A percentile compares a stretch with the other conserved stretches of the same genome.
Conservation (phyloP, 495 filamentous ascomycete species). For the Penicilliopsis zonata region DNA sequence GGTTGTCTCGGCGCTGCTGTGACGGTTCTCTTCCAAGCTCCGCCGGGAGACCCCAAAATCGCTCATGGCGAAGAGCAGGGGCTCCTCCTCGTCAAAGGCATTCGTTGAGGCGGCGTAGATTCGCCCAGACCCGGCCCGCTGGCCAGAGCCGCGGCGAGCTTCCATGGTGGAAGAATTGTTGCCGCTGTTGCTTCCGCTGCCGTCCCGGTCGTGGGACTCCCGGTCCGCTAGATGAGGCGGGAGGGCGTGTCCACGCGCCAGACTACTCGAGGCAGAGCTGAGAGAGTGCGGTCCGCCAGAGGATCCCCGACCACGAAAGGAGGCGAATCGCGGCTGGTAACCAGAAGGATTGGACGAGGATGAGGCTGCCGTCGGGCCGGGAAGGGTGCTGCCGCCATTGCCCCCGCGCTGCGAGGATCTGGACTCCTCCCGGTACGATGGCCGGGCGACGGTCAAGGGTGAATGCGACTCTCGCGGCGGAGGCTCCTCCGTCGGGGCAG, state of each 20-base stretch:
- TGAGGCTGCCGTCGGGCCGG: constrained; percentile 26
- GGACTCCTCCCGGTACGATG: constrained; percentile 22
- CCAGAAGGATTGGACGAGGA: constrained; percentile 22
- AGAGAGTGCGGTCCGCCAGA: constrained; percentile 29
- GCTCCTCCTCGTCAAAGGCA: constrained; percentile 57
- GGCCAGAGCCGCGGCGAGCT: constrained; percentile 20
- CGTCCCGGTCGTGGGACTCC: constrained; percentile 33
- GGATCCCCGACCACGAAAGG: constrained; percentile 27
- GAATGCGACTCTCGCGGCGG: constrained; percentile 21
- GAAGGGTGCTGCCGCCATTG: constrained; percentile 15
- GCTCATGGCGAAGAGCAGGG: constrained; percentile 77
- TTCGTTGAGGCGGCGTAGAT: constrained; percentile 19
- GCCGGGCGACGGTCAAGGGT: constrained; percentile 30
- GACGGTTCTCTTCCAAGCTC: constrained; percentile 59
- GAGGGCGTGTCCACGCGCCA: constrained; percentile 24
- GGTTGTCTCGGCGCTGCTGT: constrained; percentile 28
- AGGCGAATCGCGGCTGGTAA: constrained; percentile 29
- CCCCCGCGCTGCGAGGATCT: constrained; percentile 24
- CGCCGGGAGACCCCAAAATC: constrained; percentile 60
- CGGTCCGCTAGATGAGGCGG: constrained; percentile 23
- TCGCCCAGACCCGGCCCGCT: constrained; percentile 22
- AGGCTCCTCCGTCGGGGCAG: constrained; percentile 13
- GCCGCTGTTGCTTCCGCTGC: constrained; percentile 40
- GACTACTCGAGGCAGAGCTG: constrained; percentile 32
- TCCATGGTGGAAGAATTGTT: constrained; percentile 30